Percentiles rank a stretch among this genome's conserved stretches.
These are phyloP conservation scores for Monilinia polystroma DNA, from an alignment of 2,329 filamentous ascomycete species.

Conservation along the genomic window DNA sequence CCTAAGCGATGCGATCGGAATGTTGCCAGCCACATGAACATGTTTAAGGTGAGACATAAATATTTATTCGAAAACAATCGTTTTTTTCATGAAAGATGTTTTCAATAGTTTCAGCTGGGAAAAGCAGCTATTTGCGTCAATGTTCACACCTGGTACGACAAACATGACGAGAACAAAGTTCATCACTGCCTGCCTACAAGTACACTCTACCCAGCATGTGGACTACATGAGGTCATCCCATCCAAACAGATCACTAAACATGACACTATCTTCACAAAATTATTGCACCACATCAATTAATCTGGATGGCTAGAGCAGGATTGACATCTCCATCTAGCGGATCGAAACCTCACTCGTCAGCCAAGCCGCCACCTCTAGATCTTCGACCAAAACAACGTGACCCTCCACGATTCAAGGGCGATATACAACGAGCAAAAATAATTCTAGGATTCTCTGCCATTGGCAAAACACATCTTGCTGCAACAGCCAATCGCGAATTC, in stretches of 20 bases:
- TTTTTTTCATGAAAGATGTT: neutral
- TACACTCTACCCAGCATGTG: neutral
- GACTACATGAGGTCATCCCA: neutral
- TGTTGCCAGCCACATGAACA: neutral
- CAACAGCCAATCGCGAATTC: constrained; percentile 20
- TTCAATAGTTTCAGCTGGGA: neutral
- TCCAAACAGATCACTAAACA: neutral
- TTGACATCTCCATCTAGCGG: no score
- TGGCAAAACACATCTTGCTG: constrained; percentile 19
- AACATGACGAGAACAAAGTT: neutral
- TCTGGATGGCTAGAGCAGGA: constrained; percentile 1
- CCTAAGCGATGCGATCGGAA: constrained; percentile 17
- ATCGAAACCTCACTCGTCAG: neutral
- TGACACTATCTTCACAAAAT: neutral
- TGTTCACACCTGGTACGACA: neutral
- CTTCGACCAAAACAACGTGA: neutral
- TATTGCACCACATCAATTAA: neutral
- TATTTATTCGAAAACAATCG: neutral
- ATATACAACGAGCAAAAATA: constrained; percentile 10
- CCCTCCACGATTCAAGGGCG: neutral
- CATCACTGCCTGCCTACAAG: neutral
- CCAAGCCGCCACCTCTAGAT: neutral
- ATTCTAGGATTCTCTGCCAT: constrained; percentile 15
- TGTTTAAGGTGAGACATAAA: neutral
- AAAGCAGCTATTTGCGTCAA: neutral